Percentiles rank a stretch among this genome's conserved stretches.
Conservation (phyloP, 345 rosid species). For the Conringia planisiliqua region DNA sequence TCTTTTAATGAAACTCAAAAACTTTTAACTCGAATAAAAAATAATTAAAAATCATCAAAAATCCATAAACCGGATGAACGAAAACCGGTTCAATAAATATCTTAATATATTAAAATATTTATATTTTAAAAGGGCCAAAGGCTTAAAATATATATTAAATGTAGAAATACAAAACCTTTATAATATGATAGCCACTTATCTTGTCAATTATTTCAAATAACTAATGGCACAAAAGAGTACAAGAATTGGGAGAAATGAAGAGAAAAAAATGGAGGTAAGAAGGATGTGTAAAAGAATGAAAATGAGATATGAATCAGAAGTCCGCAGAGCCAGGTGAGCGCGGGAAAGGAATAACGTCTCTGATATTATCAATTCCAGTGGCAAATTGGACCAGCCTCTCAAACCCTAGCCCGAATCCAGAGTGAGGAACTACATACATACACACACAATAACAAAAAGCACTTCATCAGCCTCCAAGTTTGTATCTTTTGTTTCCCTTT, state of each 20-base stretch:
- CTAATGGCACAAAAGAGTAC: conserved; percentile 8
- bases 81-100: no score
- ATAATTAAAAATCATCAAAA: no score
- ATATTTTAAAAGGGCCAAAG: neutral
- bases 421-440: conserved; percentile 76
- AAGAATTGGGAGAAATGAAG: conserved; percentile 6
- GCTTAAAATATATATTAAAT: neutral
- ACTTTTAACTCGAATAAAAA: no score
- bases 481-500: neutral
- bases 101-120: no score
- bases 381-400: conserved; percentile 97
- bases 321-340: conserved; percentile 91
- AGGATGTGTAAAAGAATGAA: neutral
- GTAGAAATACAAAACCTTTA: neutral
- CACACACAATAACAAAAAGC: neutral
- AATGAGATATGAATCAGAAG: conserved; percentile 38
- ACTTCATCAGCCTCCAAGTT: conserved; percentile 15
- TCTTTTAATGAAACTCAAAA: no score
- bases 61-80: no score
- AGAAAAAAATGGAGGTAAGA: neutral
- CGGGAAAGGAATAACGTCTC: conserved; percentile 95
- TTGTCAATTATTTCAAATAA: neutral
- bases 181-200: neutral
- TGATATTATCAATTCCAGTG: conserved; percentile 86
- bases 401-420: conserved; percentile 92